Conservation (phyloP, 495 filamentous ascomycete species). For the Evansstolkia leycettana region DNA sequence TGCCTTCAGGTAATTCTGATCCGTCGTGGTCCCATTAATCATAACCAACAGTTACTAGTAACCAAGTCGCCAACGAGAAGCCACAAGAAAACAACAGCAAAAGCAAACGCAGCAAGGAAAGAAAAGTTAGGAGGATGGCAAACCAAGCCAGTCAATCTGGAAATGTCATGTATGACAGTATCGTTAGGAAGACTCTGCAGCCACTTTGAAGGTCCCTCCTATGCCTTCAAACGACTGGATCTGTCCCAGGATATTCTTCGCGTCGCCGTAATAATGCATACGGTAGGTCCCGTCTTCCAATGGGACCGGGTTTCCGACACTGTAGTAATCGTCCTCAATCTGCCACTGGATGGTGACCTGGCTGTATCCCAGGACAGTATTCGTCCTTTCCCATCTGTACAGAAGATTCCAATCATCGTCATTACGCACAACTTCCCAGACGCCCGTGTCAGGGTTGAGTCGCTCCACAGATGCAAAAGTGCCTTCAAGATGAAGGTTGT, state of each 20-base stretch:
- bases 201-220: conserved; percentile 46
- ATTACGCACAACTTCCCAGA: conserved; percentile 56
- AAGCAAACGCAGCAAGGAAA: not conserved
- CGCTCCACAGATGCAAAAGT: conserved; percentile 75
- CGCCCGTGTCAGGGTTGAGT: conserved; percentile 29
- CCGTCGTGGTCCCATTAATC: too few species aligned
- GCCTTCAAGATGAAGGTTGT: conserved; percentile 66
- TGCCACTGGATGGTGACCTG: conserved; percentile 75
- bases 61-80: too few species aligned
- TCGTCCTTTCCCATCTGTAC: conserved; percentile 71
- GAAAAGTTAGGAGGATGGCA: too few species aligned
- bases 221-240: conserved; percentile 67
- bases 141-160: too few species aligned
- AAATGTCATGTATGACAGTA: too few species aligned
- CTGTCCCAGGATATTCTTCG: conserved; percentile 54
- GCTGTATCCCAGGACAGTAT: conserved; percentile 58
- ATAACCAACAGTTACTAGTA: too few species aligned
- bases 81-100: not conserved
- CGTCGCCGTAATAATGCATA: conserved; percentile 76
- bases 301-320: conserved; percentile 20
- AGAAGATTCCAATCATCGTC: conserved; percentile 72
- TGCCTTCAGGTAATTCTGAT: too few species aligned
- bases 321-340: conserved; percentile 44
- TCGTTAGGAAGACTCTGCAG: too few species aligned
- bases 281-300: conserved; percentile 57